phyloP scores from a whole-genome alignment of 23 red algal genomes.

The Chondrus crispus region DNA sequence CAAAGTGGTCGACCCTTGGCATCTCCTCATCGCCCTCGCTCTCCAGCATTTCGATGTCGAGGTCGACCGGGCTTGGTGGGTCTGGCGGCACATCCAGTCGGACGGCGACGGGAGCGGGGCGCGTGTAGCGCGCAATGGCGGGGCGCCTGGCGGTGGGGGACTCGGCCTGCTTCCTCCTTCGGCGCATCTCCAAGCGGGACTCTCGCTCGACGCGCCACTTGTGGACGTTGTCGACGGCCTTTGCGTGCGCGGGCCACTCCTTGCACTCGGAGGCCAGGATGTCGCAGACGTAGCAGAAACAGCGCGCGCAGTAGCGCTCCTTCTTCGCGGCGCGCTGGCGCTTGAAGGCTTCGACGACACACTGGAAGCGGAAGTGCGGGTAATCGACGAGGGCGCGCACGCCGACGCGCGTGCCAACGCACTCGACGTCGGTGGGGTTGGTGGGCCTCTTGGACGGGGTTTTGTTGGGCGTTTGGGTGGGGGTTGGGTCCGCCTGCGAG shows the following conservation, averaged over 20 bases:
- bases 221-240: conserved; percentile 15
- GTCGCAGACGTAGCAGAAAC: conserved; percentile 61
- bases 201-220: background rate
- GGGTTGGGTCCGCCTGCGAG: background rate
- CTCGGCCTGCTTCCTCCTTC: background rate
- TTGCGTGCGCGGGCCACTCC: conserved; percentile 13
- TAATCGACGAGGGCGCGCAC: conserved; percentile 43
- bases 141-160: background rate
- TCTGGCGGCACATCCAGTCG: too few species aligned
- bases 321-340: background rate
- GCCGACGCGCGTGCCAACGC: conserved; percentile 5
- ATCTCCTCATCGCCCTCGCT: too few species aligned
- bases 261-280: conserved; percentile 1
- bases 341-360: conserved; percentile 8
- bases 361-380: conserved; percentile 16
- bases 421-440: background rate
- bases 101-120: too few species aligned
- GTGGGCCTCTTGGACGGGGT: too few species aligned
- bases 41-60: too few species aligned
- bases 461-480: background rate
- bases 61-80: too few species aligned
- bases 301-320: conserved; percentile 3
- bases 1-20: too few species aligned
- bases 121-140: background rate
- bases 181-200: background rate